Base-by-base conservation (phyloP, 1,284 basidiomycete genomes). In the Ceratobasidium sp. region DNA sequence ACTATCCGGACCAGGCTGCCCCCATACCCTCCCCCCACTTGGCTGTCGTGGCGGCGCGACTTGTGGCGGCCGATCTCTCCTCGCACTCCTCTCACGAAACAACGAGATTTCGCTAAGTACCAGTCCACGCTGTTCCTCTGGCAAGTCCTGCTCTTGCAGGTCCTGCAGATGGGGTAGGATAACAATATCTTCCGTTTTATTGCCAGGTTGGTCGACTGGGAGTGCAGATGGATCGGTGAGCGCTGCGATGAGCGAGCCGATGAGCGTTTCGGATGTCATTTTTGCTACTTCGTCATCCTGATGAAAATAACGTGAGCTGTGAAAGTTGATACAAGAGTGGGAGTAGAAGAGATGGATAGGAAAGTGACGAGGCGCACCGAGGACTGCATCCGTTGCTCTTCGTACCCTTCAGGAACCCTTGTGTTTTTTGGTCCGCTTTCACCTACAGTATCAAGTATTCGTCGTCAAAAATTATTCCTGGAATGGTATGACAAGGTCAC, bases 81-180 rank as follows among this genome's bases (percentile, higher is more conserved):
- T 94, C 17, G 93, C 94, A 0, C 94, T 92, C 20, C 92, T 89
- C 83, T 96, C 94, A 73, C 95, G 89, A 84, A 97, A 98, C 81
- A 96, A 92, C 0, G 96, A 95, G 78, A 99, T 99, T 83, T 98
- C 96, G 45, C 92, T 94, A 76, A 98, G 92, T 74, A 99, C 96
- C 42, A 94, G 91, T 1, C 94, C 95, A 28, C 96, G 92, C 83
- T 97, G 95, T 0, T 94, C 94, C 84, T 97, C 96, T 23, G 96
- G 96, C 35, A 99, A 88, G 82, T 98, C 96, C 67, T 95, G 94
- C 85, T 97, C 95, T 82, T 97, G 93, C 47, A 99, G 87, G 83
- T 98, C 96, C 83, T 97, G 95, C 31, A 99, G 88, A 85, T 98
- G 97, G 5, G 95, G 94, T 10, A 96, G 96, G 42, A 98, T 95